A percentile compares a stretch with the other conserved stretches of the same genome.
Conservation (phyloP, 2,329 filamentous ascomycete species). For the Fusarium solani-melongenae region DNA sequence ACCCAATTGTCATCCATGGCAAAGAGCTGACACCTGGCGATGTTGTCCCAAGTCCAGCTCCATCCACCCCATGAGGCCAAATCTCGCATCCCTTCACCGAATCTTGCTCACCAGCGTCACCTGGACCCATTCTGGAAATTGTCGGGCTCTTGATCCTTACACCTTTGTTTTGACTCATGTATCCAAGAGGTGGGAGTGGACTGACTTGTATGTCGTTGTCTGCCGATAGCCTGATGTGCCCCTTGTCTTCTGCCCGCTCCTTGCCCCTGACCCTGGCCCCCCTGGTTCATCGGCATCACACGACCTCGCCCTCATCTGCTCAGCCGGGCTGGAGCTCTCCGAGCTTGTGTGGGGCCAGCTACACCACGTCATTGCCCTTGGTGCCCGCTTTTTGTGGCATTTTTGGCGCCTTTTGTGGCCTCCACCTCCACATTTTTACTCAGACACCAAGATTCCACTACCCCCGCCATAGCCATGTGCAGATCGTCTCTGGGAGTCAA, state of each 20-base stretch:
- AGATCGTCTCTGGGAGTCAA: not conserved
- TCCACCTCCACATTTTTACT: slow-evolving; percentile 41
- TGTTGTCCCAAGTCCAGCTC: not conserved
- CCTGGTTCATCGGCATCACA: slow-evolving; percentile 39
- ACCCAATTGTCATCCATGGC: not conserved
- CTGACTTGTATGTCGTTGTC: slow-evolving; percentile 3
- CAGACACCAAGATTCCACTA: slow-evolving; percentile 11
- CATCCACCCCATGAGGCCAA: slow-evolving; percentile 7
- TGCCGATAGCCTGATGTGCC: slow-evolving; percentile 19
- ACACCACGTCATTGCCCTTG: slow-evolving; percentile 35
- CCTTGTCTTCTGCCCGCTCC: slow-evolving; percentile 1
- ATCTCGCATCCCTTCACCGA: slow-evolving; percentile 2
- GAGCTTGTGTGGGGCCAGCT: slow-evolving; percentile 44
- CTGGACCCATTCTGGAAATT: not conserved
- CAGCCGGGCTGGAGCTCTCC: slow-evolving; percentile 40
- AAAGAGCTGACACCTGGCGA: not conserved
- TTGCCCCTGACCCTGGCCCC: slow-evolving; percentile 12
- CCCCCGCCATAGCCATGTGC: not conserved
- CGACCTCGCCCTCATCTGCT: slow-evolving; percentile 20
- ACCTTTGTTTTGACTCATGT: not conserved
- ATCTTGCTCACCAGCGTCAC: not conserved
- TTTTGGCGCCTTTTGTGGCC: slow-evolving; percentile 28
- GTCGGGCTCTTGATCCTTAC: not conserved
- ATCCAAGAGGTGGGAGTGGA: not conserved
- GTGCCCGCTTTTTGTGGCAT: slow-evolving; percentile 11